Evolutionary conservation across 345 rosid species (phyloP), one percentile per base, ranked within the genome.

Genomic region (Laguncularia racemosa): DNA sequence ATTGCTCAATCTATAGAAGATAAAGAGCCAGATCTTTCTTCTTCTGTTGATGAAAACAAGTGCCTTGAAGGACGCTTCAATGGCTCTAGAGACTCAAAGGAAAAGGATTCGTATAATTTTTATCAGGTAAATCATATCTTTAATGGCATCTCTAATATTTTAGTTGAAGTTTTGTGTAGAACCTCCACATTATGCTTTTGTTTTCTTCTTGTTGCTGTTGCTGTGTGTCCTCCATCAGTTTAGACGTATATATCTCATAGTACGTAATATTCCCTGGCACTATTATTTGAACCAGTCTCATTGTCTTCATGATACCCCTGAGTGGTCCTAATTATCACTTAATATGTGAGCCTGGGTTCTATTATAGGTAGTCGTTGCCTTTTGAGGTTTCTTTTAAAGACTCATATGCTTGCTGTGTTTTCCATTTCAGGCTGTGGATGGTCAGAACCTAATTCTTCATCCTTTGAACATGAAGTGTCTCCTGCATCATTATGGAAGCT

Each of bases 371-470:
- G 10, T 16, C n/a, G 14, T 33, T 48, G 52, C 56, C 55, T 23
- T 23, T 19, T 14, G 56, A 16, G 57, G 15, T 28, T 40, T 20
- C 49, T 49, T 33, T 51, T 58, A 40, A 28, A 16, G 46, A 15
- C 62, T 56, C n/a, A n/a, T 19, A 60, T 67, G 44, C 57, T 60
- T 20, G 64, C 17, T n/a, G 53, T 44, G 13, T 57, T 75, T 46
- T 70, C 54, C 70, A 33, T 79, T 74, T 61, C 81, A 93, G 99
- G 95, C 81, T 52, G 77, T 72, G 70, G 99, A 93, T 67, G 99
- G 99, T 58, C 97, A 93, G 77, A 85, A 80, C 67, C 68, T 89
- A 68, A 83, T 93, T 76, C 85, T 93, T 69, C 97, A 89, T 53
- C 74, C 91, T 11, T 69, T 86, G 64, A 89, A 87, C 62, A 67